Percentiles rank a stretch among this genome's conserved stretches.
Conservation (phyloP, 73 alveolate genomes). For the Paramecium primaurelia region DNA sequence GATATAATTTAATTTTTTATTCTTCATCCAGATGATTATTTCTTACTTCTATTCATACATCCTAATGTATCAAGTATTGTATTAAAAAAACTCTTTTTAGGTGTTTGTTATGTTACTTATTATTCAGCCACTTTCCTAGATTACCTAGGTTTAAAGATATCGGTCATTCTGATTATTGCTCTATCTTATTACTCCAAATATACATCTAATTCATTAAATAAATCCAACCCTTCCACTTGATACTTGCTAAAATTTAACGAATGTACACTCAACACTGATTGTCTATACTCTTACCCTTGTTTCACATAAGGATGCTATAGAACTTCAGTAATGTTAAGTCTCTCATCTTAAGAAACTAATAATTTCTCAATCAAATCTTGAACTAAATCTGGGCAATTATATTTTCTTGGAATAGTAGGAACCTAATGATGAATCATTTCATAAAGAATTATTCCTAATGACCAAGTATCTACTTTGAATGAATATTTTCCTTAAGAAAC, state of each 20-base stretch:
- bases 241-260: not conserved
- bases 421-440: slow-evolving; percentile 87
- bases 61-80: not conserved
- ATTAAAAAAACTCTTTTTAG: not conserved
- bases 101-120: not conserved
- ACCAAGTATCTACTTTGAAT: slow-evolving; percentile 91
- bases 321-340: not conserved
- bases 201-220: slow-evolving; percentile 1
- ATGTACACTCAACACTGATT: not conserved
- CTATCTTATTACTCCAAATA: not conserved
- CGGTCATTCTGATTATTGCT: not conserved
- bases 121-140: not conserved
- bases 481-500: slow-evolving; percentile 77
- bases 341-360: not conserved
- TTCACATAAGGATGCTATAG: not conserved
- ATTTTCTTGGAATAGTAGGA: slow-evolving; percentile 62
- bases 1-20: not conserved
- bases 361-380: not conserved
- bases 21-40: not conserved
- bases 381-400: not conserved
- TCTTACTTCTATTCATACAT: slow-evolving; percentile 13
- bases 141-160: not conserved
- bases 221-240: not conserved
- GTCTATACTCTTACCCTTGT: not conserved
- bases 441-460: slow-evolving; percentile 87